Percentiles rank a stretch among this genome's conserved stretches.
Evolutionary conservation across 2,329 filamentous ascomycete species (phyloP).

Genomic region (Geosmithia flava): DNA sequence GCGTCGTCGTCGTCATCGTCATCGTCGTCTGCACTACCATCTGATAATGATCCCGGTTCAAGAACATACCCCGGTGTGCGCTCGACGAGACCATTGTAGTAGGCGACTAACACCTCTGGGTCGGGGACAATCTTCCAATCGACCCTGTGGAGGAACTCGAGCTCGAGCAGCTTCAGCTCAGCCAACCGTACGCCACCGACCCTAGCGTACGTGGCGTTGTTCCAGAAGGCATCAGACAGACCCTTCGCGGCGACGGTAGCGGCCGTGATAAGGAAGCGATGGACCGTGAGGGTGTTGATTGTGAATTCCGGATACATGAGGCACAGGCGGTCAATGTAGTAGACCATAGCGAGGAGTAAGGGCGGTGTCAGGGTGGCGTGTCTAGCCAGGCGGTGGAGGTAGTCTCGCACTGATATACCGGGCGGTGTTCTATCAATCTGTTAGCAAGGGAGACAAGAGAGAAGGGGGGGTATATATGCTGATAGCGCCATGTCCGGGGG

Average conservation of each 20-base stretch:
- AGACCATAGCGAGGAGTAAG: conserved; percentile 95
- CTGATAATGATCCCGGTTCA: conserved; percentile 21
- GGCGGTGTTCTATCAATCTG: conserved; percentile 46
- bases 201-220: conserved; percentile 89
- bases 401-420: conserved; percentile 88
- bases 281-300: conserved; percentile 90
- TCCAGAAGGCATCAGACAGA: conserved; percentile 95
- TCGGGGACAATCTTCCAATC: conserved; percentile 97
- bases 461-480: neutral
- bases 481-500: no score
- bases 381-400: conserved; percentile 81
- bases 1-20: conserved; percentile 12
- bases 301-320: conserved; percentile 89
- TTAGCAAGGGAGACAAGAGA: conserved; percentile 6
- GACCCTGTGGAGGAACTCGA: conserved; percentile 85
- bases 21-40: conserved; percentile 17
- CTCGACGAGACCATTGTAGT: conserved; percentile 78
- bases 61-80: conserved; percentile 44
- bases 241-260: conserved; percentile 95
- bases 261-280: conserved; percentile 92
- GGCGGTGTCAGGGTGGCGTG: conserved; percentile 90
- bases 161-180: conserved; percentile 80
- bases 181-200: conserved; percentile 86
- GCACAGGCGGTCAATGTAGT: conserved; percentile 93
- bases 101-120: conserved; percentile 84